Percentiles rank a stretch among this genome's conserved stretches.
Conservation (phyloP, 495 filamentous ascomycete genomes). For the Copromyces sp. region DNA sequence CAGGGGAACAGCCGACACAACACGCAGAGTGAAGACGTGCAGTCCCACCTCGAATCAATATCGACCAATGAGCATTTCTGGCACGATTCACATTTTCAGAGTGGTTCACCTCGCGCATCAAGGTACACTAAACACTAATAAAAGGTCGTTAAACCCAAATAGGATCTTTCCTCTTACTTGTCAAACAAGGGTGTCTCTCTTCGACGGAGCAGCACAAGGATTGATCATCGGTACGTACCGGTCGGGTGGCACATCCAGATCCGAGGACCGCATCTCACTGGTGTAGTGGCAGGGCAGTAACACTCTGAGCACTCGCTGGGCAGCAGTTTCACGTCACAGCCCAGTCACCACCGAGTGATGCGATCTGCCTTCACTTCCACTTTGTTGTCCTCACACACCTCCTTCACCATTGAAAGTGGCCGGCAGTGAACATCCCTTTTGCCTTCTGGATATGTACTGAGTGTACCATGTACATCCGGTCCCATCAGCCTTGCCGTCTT, state of each 20-base stretch:
- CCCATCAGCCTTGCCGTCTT: neutral
- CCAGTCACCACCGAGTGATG: neutral
- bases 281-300: neutral
- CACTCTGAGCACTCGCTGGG: neutral
- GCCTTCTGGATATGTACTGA: neutral
- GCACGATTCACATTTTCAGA: neutral
- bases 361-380: neutral
- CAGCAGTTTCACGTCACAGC: neutral
- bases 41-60: conserved; percentile 7
- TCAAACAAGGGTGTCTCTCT: neutral
- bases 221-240: neutral
- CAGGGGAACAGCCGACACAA: neutral
- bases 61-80: neutral
- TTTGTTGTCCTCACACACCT: neutral
- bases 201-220: neutral
- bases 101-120: neutral
- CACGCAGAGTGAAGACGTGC: neutral
- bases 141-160: neutral
- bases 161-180: neutral
- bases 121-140: neutral
- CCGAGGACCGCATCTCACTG: neutral
- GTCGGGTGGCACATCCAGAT: neutral
- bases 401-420: neutral
- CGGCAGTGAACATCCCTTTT: neutral
- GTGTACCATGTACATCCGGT: neutral